Conservation (phyloP, 2,329 filamentous ascomycete genomes). For the Verticillium tricorpus region DNA sequence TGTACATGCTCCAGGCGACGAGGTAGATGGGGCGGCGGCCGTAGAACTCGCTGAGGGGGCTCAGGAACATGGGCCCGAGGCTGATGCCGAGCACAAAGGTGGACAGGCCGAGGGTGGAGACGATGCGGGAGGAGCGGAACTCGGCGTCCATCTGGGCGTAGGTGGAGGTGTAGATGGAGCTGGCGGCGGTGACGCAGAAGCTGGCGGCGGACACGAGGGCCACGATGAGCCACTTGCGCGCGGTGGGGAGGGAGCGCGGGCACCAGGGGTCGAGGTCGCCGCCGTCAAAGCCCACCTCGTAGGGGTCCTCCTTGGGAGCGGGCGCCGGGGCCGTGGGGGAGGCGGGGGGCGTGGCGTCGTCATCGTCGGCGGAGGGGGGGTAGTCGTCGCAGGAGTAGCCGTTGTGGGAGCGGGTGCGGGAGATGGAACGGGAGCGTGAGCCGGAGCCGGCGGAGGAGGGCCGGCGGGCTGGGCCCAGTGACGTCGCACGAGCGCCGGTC, state of each 20-base stretch:
- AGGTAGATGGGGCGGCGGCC: constrained; percentile 80
- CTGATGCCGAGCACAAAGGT: constrained; percentile 74
- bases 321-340: constrained; percentile 2
- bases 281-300: constrained; percentile 71
- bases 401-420: constrained; percentile 35
- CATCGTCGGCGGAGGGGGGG: constrained; percentile 4
- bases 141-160: constrained; percentile 73
- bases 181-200: constrained; percentile 79
- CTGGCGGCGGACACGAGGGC: constrained; percentile 69
- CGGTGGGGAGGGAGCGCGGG: constrained; percentile 62
- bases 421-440: constrained; percentile 9
- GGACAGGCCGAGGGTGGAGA: constrained; percentile 77
- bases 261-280: constrained; percentile 67
- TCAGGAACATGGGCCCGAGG: constrained; percentile 59
- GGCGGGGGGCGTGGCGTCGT: not conserved
- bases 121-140: constrained; percentile 64
- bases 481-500: not conserved
- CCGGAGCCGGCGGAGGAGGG: not conserved
- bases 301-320: constrained; percentile 39
- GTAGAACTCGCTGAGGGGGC: constrained; percentile 71
- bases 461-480: not conserved
- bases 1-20: constrained; percentile 65
- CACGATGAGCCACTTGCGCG: constrained; percentile 77
- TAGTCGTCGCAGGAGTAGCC: constrained; percentile 37
- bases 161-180: constrained; percentile 83